Conservation (phyloP, 2,329 filamentous ascomycete genomes). For the Fusarium ramigenum region DNA sequence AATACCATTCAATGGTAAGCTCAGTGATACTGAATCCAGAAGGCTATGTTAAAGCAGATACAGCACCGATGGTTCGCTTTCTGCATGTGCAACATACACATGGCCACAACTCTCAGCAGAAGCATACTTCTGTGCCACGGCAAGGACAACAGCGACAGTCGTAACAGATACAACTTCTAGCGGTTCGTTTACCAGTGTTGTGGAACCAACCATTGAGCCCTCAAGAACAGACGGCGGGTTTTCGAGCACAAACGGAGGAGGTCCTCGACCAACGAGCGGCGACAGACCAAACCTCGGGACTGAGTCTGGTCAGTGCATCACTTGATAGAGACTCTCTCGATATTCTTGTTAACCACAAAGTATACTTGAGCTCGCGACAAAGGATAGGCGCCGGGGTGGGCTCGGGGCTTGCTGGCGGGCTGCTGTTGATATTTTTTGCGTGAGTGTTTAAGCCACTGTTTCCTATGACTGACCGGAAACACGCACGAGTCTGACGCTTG, state of each 20-base stretch:
- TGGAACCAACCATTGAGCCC: neutral
- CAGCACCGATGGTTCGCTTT: constrained; percentile 2
- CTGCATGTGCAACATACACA: constrained; percentile 28
- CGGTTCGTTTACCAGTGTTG: neutral
- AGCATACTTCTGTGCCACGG: constrained; percentile 11
- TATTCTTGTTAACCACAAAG: neutral
- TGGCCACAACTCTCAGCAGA: constrained; percentile 1
- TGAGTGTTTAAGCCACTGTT: neutral
- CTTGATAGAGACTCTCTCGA: neutral
- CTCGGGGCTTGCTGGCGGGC: neutral
- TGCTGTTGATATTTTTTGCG: constrained; percentile 26
- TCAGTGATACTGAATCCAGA: neutral
- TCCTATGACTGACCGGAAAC: neutral
- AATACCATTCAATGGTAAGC: constrained; percentile 10
- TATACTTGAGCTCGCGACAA: constrained; percentile 16
- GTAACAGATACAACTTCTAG: neutral
- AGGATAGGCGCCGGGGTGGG: constrained; percentile 19
- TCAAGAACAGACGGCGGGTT: neutral
- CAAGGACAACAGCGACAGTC: constrained; percentile 7
- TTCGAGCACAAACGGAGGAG: neutral
- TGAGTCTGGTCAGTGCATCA: constrained; percentile 14
- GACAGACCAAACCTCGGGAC: neutral
- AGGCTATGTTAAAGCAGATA: neutral
- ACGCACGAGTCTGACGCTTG: neutral
- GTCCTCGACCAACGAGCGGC: neutral